phyloP scores from a whole-genome alignment of 2,329 filamentous ascomycete species.

The Leptographium flavum region DNA sequence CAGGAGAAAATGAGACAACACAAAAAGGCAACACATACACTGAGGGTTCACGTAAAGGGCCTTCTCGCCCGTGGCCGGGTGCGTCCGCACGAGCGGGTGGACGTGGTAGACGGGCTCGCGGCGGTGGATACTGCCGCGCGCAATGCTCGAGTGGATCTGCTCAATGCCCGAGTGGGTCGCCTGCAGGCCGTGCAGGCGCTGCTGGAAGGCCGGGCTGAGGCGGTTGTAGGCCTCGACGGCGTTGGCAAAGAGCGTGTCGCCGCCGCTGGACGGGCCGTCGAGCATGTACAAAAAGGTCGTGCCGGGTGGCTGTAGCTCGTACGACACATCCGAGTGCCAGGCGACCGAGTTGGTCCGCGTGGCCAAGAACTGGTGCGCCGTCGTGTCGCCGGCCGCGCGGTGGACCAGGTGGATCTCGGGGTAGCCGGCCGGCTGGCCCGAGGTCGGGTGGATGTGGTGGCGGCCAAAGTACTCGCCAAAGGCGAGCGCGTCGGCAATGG shows the following conservation, averaged over 20 bases:
- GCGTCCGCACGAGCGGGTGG: slow-evolving; percentile 69
- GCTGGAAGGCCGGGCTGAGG: slow-evolving; percentile 63
- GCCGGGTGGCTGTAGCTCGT: slow-evolving; percentile 76
- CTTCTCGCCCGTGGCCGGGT: slow-evolving; percentile 74
- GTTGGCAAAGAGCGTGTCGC: slow-evolving; percentile 74
- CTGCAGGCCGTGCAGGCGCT: slow-evolving; percentile 65
- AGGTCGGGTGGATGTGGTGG: slow-evolving; percentile 63
- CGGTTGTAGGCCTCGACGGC: slow-evolving; percentile 69
- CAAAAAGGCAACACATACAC: slow-evolving; percentile 37
- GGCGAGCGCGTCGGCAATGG: slow-evolving; percentile 49
- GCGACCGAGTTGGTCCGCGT: slow-evolving; percentile 66
- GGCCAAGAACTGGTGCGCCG: slow-evolving; percentile 42
- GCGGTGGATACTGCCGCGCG: slow-evolving; percentile 54
- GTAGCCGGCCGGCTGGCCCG: slow-evolving; percentile 52
- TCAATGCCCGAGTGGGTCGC: slow-evolving; percentile 74
- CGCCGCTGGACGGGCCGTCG: slow-evolving; percentile 66
- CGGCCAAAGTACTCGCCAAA: slow-evolving; percentile 43
- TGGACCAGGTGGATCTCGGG: slow-evolving; percentile 61
- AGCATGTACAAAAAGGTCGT: slow-evolving; percentile 82
- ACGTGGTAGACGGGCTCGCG: slow-evolving; percentile 61
- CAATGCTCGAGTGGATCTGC: slow-evolving; percentile 58
- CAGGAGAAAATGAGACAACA: too few relatives aligned
- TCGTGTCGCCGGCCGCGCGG: slow-evolving; percentile 51
- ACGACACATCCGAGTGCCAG: slow-evolving; percentile 83
- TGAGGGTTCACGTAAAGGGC: slow-evolving; percentile 71